Percentiles rank a stretch among this genome's conserved stretches.
Conservation (phyloP, 768 basidiomycete species). For the Suillus subluteus region DNA sequence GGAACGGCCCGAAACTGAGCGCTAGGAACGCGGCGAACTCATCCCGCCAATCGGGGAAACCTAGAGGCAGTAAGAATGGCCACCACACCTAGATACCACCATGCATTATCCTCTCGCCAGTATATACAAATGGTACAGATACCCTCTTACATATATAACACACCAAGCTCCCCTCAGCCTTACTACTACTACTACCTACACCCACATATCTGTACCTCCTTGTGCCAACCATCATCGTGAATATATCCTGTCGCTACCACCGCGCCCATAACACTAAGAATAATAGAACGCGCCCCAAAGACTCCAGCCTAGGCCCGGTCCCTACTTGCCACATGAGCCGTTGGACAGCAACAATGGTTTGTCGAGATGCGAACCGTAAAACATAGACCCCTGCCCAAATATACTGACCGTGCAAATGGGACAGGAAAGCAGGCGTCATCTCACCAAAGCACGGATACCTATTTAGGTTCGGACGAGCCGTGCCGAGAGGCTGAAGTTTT, state of each 20-base stretch:
- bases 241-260: no score
- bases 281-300: no score
- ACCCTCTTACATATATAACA: no score
- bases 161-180: no score
- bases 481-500: not conserved
- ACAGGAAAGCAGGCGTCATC: not conserved
- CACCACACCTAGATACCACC: no score
- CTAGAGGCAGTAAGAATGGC: not conserved
- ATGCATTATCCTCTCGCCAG: no score
- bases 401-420: not conserved
- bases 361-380: not conserved
- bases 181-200: no score
- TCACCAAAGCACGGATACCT: not conserved
- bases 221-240: no score
- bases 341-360: not conserved
- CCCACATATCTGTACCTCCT: no score
- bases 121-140: no score
- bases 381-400: not conserved
- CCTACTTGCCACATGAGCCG: not conserved
- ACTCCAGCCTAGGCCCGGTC: not conserved
- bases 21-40: accelerated
- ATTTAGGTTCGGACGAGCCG: not conserved
- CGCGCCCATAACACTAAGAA: no score
- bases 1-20: not conserved
- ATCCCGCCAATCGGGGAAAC: not conserved